Base-by-base conservation (phyloP, 2,329 filamentous ascomycete species). In the Alternaria atra region DNA sequence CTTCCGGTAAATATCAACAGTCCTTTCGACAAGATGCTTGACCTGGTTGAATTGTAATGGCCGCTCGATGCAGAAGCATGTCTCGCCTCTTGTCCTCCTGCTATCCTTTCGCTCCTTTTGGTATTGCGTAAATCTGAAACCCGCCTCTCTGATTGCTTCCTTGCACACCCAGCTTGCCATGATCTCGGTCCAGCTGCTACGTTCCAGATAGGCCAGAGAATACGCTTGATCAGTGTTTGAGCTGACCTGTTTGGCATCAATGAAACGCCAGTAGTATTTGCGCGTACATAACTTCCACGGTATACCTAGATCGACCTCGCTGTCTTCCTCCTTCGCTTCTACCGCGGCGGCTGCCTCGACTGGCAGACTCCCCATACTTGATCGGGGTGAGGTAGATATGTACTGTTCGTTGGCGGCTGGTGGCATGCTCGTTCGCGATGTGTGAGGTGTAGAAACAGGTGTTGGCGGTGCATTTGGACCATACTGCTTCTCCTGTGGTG, bases 141-240 rank as follows among this genome's bases (percentile, higher is more conserved):
- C 71, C 3, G 70, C 72, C 62, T 79, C 77, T 52, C 68, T 53
- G n/a, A 80, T 71, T 0, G 78, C 78, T 56, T 79, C 74, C 37
- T 73, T 75, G 55, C 75, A 76, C 2, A 79, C 77, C 78, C 78
- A 80, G 6, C 75, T 76, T 1, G 75, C 72, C 56, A 73, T 66
- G 13, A 80, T 72, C 44, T 79, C 77, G 4, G 77, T 79, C 73
- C 71, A 77, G 37, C 63, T 71, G 13, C 68, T 69, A 1, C 76
- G 67, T 43, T 79, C 75, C 1, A 56, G 57, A 30, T 69, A 73
- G 8, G 73, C 73, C 42, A 65, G 55, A 1, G 74, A 75, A 6
- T 72, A 52, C 5, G 66, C 63, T 8, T 66, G 47, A 8, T 77
- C 69, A 4, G 72, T 74, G 42, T 79, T 78, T 3, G 71, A 67